Percentiles rank a stretch among this genome's conserved stretches.
phyloP scores from a whole-genome alignment of 345 rosid species.

The Diplotaxis tenuifolia region DNA sequence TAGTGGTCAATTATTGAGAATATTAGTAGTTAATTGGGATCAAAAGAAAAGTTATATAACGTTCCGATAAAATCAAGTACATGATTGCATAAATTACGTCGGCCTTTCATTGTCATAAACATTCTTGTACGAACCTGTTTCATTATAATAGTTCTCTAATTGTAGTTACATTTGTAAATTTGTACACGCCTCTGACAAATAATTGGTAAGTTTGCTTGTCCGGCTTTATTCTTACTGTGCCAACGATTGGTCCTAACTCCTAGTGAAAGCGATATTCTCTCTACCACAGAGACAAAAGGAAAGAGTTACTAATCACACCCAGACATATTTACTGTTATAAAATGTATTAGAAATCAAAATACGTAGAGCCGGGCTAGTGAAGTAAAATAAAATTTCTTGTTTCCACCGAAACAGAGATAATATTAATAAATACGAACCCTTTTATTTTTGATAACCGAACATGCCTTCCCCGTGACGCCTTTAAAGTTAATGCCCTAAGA shows the following conservation, averaged over 20 bases:
- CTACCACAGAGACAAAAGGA: neutral
- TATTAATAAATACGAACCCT: constrained; percentile 11
- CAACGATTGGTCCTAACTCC: neutral
- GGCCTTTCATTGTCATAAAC: constrained; percentile 13
- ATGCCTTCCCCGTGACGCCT: constrained; percentile 36
- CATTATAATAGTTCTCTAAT: neutral
- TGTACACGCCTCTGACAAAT: neutral
- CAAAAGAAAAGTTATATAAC: neutral
- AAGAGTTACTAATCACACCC: neutral
- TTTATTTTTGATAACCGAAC: neutral
- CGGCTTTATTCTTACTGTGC: neutral
- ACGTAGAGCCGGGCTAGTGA: constrained; percentile 17
- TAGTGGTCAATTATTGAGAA: constrained; percentile 14
- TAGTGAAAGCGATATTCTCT: neutral
- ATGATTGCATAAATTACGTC: neutral
- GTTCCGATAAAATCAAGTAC: constrained; percentile 2
- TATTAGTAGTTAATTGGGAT: constrained; percentile 2
- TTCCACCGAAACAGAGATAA: constrained; percentile 22
- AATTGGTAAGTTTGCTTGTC: neutral
- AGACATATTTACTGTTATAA: neutral
- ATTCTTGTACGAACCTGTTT: neutral
- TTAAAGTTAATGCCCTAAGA: constrained; percentile 15
- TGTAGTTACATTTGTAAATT: neutral
- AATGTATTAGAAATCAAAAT: neutral
- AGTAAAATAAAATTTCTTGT: constrained; percentile 11